Percentiles rank a stretch among this genome's conserved stretches.
These are phyloP conservation scores for Globisporangium splendens DNA, from an alignment of 352 stramenopile species.

Conservation along the genomic window DNA sequence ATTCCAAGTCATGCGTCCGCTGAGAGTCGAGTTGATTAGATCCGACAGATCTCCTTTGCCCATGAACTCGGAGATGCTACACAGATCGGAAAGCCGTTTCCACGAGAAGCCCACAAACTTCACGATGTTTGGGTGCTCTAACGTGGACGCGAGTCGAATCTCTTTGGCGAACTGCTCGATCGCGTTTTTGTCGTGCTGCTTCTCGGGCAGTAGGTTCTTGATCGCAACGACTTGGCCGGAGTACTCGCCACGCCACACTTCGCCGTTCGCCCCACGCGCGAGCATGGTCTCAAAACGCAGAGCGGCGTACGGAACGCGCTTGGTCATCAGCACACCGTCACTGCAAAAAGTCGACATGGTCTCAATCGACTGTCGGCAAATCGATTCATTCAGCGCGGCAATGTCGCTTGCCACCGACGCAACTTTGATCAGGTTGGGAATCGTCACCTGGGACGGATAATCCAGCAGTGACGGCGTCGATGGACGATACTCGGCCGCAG, in stretches of 20 bases:
- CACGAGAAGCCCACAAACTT: constrained; percentile 33
- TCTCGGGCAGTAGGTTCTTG: constrained; percentile 27
- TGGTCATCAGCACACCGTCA: constrained; percentile 18
- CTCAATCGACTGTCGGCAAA: constrained; percentile 14
- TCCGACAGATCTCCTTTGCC: constrained; percentile 25
- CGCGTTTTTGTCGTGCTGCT: constrained; percentile 15
- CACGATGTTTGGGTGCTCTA: constrained; percentile 15
- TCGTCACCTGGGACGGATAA: constrained; percentile 2
- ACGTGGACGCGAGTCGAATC: constrained; percentile 23
- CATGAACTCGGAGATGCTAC: constrained; percentile 34
- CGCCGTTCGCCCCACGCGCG: constrained; percentile 21
- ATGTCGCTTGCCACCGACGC: constrained; percentile 3
- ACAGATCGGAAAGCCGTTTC: constrained; percentile 26
- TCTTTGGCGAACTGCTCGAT: constrained; percentile 30
- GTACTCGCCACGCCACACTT: constrained; percentile 28
- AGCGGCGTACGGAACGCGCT: constrained; percentile 18
- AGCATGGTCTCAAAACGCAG: constrained; percentile 18
- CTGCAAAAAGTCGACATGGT: constrained; percentile 9
- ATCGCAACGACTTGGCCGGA: constrained; percentile 22
- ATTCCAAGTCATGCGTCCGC: constrained; percentile 14
- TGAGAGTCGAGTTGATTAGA: constrained; percentile 26
- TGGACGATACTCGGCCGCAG: constrained; percentile 1
- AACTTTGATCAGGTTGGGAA: background rate
- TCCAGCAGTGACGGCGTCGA: constrained; percentile 2
- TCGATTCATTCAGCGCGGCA: constrained; percentile 14